Evolutionary conservation across 2,329 filamentous ascomycete genomes (phyloP).

Genomic region (Zarea fungicola): DNA sequence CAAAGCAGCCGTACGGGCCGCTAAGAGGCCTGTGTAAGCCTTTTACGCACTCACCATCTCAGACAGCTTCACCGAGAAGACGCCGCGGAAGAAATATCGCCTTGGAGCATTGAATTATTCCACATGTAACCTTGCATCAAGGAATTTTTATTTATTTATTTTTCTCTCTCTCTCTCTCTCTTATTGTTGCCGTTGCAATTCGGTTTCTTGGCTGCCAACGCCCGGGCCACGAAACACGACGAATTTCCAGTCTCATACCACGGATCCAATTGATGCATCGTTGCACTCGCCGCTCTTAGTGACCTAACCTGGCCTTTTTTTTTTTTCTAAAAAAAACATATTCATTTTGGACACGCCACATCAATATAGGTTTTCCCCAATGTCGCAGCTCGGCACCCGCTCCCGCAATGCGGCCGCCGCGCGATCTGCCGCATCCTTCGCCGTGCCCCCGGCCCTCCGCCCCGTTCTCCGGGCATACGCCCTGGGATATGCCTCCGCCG

Average conservation of each 20-base stretch:
- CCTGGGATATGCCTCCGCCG: conserved; percentile 55
- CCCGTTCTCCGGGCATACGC: conserved; percentile 56
- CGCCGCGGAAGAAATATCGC: neutral
- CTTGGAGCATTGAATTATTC: neutral
- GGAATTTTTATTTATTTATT: neutral
- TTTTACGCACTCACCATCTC: neutral
- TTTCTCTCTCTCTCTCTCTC: neutral
- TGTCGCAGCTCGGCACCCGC: neutral
- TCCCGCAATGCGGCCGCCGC: neutral
- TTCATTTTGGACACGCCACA: too few species aligned
- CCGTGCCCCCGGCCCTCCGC: conserved; percentile 45
- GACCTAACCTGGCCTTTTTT: too few species aligned
- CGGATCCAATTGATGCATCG: too few species aligned
- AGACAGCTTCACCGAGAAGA: neutral
- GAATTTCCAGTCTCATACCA: too few species aligned
- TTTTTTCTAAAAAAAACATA: too few species aligned
- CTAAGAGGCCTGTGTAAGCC: too few species aligned
- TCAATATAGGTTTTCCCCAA: too few species aligned
- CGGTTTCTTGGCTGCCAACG: too few species aligned
- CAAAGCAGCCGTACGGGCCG: too few species aligned
- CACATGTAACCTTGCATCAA: neutral
- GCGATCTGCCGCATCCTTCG: conserved; percentile 11
- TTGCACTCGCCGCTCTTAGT: too few species aligned
- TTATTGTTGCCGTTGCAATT: neutral
- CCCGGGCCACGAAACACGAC: too few species aligned